Base-by-base conservation (phyloP, 257 asterid species). In the Vinca minor region DNA sequence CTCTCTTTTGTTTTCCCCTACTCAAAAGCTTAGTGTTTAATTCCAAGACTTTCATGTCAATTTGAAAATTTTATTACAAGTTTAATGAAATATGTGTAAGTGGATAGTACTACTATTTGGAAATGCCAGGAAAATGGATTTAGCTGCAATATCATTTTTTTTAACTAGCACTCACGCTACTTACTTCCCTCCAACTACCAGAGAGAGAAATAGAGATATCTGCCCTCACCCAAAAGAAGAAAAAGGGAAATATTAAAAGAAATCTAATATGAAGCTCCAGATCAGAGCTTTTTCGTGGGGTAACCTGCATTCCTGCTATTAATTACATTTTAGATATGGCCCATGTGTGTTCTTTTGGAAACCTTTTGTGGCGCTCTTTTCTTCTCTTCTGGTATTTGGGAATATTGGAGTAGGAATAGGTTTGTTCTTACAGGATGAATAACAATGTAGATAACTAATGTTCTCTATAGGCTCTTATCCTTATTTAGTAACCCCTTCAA, bases 1-100 rank as follows among this genome's bases (percentile, higher is more conserved):
- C 63, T 71, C 71, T 68, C 45, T 61, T 34, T 38, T 18, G 3
- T 34, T 47, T 20, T 29, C 1, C 39, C 61, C 41, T 18, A n/a
- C 38, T 20, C 9, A 29, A 5, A 13, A 60, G 5, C 7, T 47
- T 60, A 42, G 11, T 15, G 21, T 2, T 29, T 36, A 4, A 50
- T n/a, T 23, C 7, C 35, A 48, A 42, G 11, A 15, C 29, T 2
- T 29, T 36, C 1, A 50, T 14, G 61, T 29, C 23, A 29, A 13
- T 54, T 52, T 5, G 21, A 53, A 28, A 11, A 10, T 53, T 4
- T 13, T 14, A 13, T n/a, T 14, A 13, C 59, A 14, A 3, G n/a
- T 54, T 28, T 54, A 28, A 26, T 54, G 38, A n/a, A 54, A 28
- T 54, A 54, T 52, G 13, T 13, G 12, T 12, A 52, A 23, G 18